phyloP scores from a whole-genome alignment of 2,329 filamentous ascomycete genomes.

The Trichophyton rubrum region DNA sequence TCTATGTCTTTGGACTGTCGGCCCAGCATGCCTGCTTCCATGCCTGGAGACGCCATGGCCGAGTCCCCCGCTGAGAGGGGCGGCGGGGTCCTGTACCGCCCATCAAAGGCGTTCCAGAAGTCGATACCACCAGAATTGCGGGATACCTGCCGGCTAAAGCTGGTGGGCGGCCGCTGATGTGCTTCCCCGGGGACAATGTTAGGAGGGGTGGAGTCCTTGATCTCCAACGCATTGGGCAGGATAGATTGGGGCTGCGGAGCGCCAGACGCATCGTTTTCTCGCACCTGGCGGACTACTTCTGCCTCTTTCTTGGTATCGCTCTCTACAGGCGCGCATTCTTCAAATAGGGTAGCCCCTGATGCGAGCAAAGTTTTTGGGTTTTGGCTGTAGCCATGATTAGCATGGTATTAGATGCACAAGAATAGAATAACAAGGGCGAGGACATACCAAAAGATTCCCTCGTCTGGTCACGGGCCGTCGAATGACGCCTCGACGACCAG shows the following conservation, averaged over 20 bases:
- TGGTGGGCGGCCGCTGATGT: constrained; percentile 37
- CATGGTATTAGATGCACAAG: neutral
- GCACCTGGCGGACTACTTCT: constrained; percentile 88
- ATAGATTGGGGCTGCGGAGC: constrained; percentile 34
- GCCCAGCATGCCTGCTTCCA: constrained; percentile 14
- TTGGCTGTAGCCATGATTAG: constrained; percentile 51
- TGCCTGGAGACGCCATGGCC: constrained; percentile 18
- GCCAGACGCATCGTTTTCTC: constrained; percentile 67
- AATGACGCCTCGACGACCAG: constrained; percentile 61
- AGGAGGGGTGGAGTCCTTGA: constrained; percentile 6
- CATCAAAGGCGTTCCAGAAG: constrained; percentile 72
- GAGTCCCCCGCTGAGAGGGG: constrained; percentile 30
- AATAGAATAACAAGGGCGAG: neutral
- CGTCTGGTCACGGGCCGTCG: constrained; percentile 71
- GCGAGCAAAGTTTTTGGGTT: constrained; percentile 88
- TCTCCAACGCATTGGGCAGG: neutral
- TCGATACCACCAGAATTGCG: constrained; percentile 58
- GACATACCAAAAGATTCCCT: constrained; percentile 67
- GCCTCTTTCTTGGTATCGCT: constrained; percentile 82
- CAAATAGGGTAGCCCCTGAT: constrained; percentile 75
- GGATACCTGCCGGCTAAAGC: constrained; percentile 62
- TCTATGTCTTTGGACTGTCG: constrained; percentile 12
- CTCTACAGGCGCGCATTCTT: constrained; percentile 79
- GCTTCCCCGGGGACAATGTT: constrained; percentile 12
- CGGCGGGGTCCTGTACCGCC: constrained; percentile 53